phyloP scores from a whole-genome alignment of 2,329 filamentous ascomycete species.

The Dactylellina haptotyla region DNA sequence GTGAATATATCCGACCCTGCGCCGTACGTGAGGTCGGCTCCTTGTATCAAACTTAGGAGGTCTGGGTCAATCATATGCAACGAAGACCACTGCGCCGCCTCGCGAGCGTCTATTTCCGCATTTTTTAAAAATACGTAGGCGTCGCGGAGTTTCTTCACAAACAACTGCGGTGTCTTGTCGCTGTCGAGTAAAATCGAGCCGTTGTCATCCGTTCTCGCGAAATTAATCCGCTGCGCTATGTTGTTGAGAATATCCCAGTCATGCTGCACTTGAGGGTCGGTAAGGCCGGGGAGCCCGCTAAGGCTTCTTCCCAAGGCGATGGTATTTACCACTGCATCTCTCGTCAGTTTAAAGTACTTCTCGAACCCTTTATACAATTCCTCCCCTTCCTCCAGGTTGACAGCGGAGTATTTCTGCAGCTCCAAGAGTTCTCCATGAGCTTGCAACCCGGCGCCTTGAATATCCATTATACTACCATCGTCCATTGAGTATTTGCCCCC shows the following conservation, averaged over 20 bases:
- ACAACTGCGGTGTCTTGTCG: background rate
- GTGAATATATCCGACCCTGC: background rate
- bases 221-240: background rate
- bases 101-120: background rate
- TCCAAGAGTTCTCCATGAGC: too few species aligned
- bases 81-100: background rate
- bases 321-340: background rate
- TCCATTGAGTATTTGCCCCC: background rate
- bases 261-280: background rate
- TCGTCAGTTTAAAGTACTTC: background rate
- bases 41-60: background rate
- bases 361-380: background rate
- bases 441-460: too few species aligned
- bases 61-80: background rate
- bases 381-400: background rate
- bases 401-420: background rate
- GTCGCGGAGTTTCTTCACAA: background rate
- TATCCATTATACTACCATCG: too few species aligned
- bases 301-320: background rate
- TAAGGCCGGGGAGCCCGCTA: background rate
- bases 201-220: background rate
- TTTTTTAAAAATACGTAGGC: background rate
- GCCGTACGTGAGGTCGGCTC: background rate
- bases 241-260: background rate
- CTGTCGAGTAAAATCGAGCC: background rate